A percentile compares a stretch with the other conserved stretches of the same genome.
Conservation (phyloP, 1,139 yeast species). For the Candida sp. region DNA sequence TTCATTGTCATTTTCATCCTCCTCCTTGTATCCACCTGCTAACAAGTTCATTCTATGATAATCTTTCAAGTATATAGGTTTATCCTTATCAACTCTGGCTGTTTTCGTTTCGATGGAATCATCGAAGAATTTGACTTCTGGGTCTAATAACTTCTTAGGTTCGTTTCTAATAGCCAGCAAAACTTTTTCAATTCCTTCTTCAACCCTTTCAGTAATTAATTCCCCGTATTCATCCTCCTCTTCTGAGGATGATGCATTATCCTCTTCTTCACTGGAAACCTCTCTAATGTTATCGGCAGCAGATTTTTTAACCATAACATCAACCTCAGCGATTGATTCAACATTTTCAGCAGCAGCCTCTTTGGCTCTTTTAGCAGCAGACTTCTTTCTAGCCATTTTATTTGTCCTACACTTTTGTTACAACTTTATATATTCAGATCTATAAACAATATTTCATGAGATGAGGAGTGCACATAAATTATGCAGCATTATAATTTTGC, state of each 20-base stretch:
- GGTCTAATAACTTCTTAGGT: conserved; percentile 64
- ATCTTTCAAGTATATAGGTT: conserved; percentile 88
- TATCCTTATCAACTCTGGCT: conserved; percentile 31
- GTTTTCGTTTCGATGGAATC: conserved; percentile 46
- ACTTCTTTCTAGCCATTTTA: conserved; percentile 85
- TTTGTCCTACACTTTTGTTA: background rate
- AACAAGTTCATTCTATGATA: conserved; percentile 84
- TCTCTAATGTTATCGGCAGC: conserved; percentile 9
- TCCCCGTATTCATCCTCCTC: conserved; percentile 96
- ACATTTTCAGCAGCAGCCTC: conserved; percentile 35
- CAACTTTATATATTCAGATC: background rate
- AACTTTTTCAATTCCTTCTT: conserved; percentile 72
- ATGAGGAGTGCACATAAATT: background rate
- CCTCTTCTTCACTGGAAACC: conserved; percentile 10
- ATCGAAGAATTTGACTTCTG: conserved; percentile 66
- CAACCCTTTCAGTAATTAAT: conserved; percentile 81
- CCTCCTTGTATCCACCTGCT: conserved; percentile 53
- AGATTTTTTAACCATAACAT: background rate
- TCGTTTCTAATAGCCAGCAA: conserved; percentile 65
- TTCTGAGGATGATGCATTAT: conserved; percentile 42
- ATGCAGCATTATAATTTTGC: background rate
- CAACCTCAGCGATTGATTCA: conserved; percentile 5
- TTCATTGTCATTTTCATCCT: conserved; percentile 40
- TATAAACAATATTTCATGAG: background rate
- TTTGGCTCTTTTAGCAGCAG: conserved; percentile 75